Base-by-base conservation (phyloP, 1,284 basidiomycete genomes). In the Irpex sp. region DNA sequence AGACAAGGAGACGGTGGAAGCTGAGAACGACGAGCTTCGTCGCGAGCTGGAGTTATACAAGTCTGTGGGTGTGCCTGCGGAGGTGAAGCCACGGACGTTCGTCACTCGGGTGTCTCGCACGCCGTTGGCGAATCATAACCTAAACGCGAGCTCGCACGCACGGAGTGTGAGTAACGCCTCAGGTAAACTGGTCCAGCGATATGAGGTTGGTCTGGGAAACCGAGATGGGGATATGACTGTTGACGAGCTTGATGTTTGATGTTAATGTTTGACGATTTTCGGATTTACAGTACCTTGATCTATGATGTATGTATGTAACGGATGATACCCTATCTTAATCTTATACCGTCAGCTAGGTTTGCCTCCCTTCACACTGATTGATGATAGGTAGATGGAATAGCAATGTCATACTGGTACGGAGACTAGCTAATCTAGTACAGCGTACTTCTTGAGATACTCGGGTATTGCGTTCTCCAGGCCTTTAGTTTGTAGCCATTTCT, bases 401-500 rank as follows among this genome's bases (percentile, higher is more conserved):
- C 31, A 6, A 33, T 33, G 31, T 6, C 5, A 33, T 33, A 33
- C 5, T 33, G 5, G 31, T 33, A 33, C 31, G 31, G 31, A 33
- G 31, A 46, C 31, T 0, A 35, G 13, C 68, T 77, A 93, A 66
- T 91, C 88, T 67, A 99, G 78, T 35, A 98, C 93, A 70, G 90
- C 88, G 74, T 99, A 99, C 75, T 96, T 94, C 78, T 89, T 90
- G 67, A 99, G 77, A 68, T 93, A 83, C 60, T 86, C 81, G 3
- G 97, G 96, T 70, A 99, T 94, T 21, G 90, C 89, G 46, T 83
- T 79, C 62, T 86, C 82, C 57, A 99, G 81, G 1, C 83, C 88
- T 75, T 99, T 99, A 58, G 84, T 81, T 74, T 91, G 81, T 61
- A 99, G 79, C 97, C 97, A 99, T 69, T 88, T 87, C 74, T 92